Percentiles rank a stretch among this genome's conserved stretches.
Conservation (phyloP, 2,329 filamentous ascomycete species). For the Penicillium polonicum region DNA sequence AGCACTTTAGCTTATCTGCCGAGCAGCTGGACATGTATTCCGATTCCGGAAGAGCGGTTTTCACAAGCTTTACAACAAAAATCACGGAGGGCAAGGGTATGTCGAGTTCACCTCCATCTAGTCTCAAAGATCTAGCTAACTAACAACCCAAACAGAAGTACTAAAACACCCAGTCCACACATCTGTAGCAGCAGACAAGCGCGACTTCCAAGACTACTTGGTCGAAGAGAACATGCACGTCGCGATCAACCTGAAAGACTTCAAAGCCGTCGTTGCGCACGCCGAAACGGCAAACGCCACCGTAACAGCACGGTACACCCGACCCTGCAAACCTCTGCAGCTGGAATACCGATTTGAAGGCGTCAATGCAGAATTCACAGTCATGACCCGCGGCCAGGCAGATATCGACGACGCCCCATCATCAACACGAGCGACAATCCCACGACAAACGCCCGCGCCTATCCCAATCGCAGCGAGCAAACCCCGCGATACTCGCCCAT, state of each 20-base stretch:
- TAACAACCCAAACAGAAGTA: conserved; percentile 48
- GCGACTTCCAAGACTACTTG: conserved; percentile 61
- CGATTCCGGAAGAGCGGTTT: conserved; percentile 57
- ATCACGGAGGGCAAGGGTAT: conserved; percentile 59
- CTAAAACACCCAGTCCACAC: conserved; percentile 65
- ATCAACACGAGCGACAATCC: conserved; percentile 42
- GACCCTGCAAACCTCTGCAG: conserved; percentile 59
- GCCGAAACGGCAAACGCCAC: conserved; percentile 58
- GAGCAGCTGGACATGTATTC: conserved; percentile 64
- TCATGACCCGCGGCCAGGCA: conserved; percentile 63
- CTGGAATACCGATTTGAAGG: conserved; percentile 59
- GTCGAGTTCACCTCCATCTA: neutral
- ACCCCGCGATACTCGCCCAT: conserved; percentile 7
- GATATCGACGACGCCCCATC: conserved; percentile 38
- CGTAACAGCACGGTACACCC: conserved; percentile 59
- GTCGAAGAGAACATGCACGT: conserved; percentile 61
- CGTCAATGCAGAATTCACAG: conserved; percentile 59
- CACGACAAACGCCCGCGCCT: conserved; percentile 38
- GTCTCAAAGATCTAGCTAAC: conserved; percentile 4
- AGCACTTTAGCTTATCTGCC: conserved; percentile 64
- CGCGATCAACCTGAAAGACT: conserved; percentile 64
- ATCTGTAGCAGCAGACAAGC: conserved; percentile 60
- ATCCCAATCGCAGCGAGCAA: conserved; percentile 20
- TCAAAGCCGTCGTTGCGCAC: conserved; percentile 63
- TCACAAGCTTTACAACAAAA: conserved; percentile 67